Evolutionary conservation across 306 rosid genomes (phyloP).

Genomic region (Oemleria cerasiformis): DNA sequence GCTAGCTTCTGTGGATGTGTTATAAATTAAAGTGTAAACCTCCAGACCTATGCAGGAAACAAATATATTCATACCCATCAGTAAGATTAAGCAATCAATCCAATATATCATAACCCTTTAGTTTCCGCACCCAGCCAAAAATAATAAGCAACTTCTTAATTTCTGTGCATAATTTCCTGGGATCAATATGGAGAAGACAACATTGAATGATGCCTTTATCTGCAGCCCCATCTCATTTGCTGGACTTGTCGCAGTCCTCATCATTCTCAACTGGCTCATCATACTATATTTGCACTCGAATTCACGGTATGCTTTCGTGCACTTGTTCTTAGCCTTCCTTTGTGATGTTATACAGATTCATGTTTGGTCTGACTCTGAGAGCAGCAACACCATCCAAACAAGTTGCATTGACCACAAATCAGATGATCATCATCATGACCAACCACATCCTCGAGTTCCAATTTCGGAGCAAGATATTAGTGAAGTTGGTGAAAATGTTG

Average conservation of each 20-base stretch:
- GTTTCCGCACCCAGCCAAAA: no score
- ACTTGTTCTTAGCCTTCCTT: neutral
- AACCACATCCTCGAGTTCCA: no score
- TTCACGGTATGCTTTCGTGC: slow-evolving; percentile 6
- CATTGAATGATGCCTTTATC: neutral
- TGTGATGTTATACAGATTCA: neutral
- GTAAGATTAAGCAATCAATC: neutral
- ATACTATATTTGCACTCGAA: slow-evolving; percentile 15
- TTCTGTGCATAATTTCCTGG: no score
- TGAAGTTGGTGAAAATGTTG: neutral
- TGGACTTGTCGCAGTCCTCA: neutral
- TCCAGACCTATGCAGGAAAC: neutral
- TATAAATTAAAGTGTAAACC: neutral
- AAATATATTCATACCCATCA: no score
- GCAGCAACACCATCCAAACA: neutral
- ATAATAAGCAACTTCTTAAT: no score
- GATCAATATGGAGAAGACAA: slow-evolving; percentile 16
- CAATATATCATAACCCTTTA: no score
- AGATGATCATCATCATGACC: neutral
- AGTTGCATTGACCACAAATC: neutral
- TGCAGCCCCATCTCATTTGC: slow-evolving; percentile 2
- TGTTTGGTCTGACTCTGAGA: neutral
- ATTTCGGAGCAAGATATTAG: neutral
- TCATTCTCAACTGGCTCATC: slow-evolving; percentile 12
- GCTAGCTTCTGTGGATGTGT: neutral